Percentiles rank a stretch among this genome's conserved stretches.
These are phyloP conservation scores for Vigna trinervia DNA, from an alignment of 306 rosid species.

Conservation along the genomic window DNA sequence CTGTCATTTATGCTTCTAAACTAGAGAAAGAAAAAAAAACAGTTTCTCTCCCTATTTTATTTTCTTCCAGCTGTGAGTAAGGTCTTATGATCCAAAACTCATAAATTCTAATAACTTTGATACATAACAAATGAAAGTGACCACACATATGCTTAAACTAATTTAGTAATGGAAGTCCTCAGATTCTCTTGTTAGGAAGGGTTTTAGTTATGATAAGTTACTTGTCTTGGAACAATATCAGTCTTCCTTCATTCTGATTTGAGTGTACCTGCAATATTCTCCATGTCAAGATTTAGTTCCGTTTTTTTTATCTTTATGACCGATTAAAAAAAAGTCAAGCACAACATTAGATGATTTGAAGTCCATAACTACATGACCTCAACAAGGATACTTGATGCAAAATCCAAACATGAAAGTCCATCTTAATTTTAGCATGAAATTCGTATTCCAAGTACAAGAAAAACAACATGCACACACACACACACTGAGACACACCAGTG, in stretches of 20 bases:
- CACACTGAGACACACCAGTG: background rate
- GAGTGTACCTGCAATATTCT: no score
- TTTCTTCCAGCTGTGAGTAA: background rate
- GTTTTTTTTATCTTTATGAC: no score
- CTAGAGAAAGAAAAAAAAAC: background rate
- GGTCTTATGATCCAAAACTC: background rate
- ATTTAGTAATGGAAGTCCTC: background rate
- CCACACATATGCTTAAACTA: background rate
- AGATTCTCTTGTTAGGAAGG: background rate
- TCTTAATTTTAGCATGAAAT: no score
- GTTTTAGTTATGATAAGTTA: background rate
- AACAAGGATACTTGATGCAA: no score
- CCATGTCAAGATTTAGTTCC: no score
- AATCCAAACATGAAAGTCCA: no score
- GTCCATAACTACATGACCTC: no score
- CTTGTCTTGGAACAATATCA: no score
- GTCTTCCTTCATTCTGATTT: no score
- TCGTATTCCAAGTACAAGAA: no score
- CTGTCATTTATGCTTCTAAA: background rate
- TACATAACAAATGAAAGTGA: conserved; percentile 29
- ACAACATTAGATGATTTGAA: no score
- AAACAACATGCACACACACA: background rate
- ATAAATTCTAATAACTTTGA: background rate
- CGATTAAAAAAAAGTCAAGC: no score
- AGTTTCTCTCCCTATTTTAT: background rate